Conservation (phyloP, 495 filamentous ascomycete species). For the Penicillium simplicissimum region DNA sequence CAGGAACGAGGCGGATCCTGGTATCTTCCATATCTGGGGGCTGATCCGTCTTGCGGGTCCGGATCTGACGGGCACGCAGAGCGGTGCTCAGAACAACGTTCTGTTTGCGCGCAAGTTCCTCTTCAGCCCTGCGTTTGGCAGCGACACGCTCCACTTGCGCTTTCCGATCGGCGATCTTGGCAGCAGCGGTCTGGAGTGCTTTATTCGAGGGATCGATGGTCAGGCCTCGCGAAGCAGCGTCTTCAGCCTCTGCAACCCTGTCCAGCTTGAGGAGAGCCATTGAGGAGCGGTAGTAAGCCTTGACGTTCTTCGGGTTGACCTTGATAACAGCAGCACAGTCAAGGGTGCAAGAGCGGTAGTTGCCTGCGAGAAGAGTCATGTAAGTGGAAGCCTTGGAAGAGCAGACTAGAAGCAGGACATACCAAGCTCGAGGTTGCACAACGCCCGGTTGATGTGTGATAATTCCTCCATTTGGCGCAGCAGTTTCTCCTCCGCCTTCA, state of each 20-base stretch:
- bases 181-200: conserved; percentile 54
- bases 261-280: conserved; percentile 73
- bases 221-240: conserved; percentile 71
- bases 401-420: conserved; percentile 22
- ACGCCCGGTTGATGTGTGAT: conserved; percentile 80
- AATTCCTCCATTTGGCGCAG: conserved; percentile 67
- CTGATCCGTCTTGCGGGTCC: conserved; percentile 61
- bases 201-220: conserved; percentile 62
- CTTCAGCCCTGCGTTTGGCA: conserved; percentile 47
- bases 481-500: conserved; percentile 54
- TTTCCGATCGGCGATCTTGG: conserved; percentile 56
- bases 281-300: conserved; percentile 84
- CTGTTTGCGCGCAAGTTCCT: conserved; percentile 55
- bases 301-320: conserved; percentile 75
- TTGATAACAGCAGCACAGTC: conserved; percentile 81
- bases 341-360: conserved; percentile 78
- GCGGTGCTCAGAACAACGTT: conserved; percentile 64
- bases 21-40: conserved; percentile 86
- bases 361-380: conserved; percentile 47
- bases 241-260: conserved; percentile 71
- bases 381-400: conserved; percentile 5
- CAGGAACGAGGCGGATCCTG: conserved; percentile 62
- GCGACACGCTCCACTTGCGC: conserved; percentile 37
- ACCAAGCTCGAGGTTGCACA: conserved; percentile 79
- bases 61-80: conserved; percentile 72